These are phyloP conservation scores for Mycena sanguinolenta DNA, from an alignment of 768 basidiomycete species.

Conservation along the genomic window DNA sequence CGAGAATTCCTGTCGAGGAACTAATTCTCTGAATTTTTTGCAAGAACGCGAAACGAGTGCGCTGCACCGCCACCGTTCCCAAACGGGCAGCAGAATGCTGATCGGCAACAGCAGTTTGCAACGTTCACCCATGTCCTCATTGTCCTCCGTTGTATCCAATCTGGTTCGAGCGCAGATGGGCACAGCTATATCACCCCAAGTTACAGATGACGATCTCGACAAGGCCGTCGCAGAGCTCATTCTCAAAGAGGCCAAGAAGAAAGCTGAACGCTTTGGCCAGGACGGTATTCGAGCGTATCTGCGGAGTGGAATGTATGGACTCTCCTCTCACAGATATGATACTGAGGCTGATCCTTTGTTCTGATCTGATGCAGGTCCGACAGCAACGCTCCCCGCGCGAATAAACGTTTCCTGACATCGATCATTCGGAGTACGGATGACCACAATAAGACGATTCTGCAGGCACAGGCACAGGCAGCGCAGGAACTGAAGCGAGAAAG, in stretches of 20 bases:
- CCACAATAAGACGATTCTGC: slow-evolving; percentile 89
- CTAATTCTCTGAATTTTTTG: too few species aligned
- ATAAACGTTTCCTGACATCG: slow-evolving; percentile 85
- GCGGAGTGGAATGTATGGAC: slow-evolving; percentile 61
- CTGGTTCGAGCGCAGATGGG: slow-evolving; percentile 87
- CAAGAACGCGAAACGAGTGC: too few species aligned
- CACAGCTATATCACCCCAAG: slow-evolving; percentile 64
- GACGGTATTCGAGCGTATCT: slow-evolving; percentile 87
- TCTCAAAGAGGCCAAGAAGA: slow-evolving; percentile 92
- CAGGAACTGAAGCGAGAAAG: slow-evolving; percentile 78
- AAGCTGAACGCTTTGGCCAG: slow-evolving; percentile 83
- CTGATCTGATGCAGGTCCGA: slow-evolving; percentile 61
- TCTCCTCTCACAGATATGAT: background rate
- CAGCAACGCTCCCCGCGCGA: slow-evolving; percentile 80
- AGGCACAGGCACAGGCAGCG: slow-evolving; percentile 79
- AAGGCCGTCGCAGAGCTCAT: slow-evolving; percentile 92
- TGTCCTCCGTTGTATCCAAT: slow-evolving; percentile 88
- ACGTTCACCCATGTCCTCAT: slow-evolving; percentile 53
- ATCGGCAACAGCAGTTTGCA: too few species aligned
- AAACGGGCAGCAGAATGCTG: background rate
- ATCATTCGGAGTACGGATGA: slow-evolving; percentile 96
- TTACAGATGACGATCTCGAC: slow-evolving; percentile 90
- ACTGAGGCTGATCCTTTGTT: slow-evolving; percentile 1
- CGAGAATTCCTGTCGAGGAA: too few species aligned
- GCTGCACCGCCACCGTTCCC: background rate